These are phyloP conservation scores for Stagonosporopsis tanaceti DNA, from an alignment of 2,329 filamentous ascomycete species.

Conservation along the genomic window DNA sequence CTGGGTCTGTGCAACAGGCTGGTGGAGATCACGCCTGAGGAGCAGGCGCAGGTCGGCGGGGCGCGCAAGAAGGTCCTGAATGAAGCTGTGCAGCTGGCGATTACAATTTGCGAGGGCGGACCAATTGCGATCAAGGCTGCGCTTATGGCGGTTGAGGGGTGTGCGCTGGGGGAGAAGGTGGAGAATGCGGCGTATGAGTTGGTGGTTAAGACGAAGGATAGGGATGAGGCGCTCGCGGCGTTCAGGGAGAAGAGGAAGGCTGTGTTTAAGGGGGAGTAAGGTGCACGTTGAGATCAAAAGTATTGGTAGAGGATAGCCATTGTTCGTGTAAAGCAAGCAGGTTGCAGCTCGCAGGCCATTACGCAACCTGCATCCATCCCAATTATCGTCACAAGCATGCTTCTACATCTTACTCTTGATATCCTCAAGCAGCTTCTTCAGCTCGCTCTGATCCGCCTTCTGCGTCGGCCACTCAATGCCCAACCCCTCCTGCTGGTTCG, in stretches of 20 bases:
- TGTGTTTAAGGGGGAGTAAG: slow-evolving; percentile 65
- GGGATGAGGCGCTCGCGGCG: slow-evolving; percentile 84
- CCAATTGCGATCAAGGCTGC: slow-evolving; percentile 83
- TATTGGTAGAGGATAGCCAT: too few relatives aligned
- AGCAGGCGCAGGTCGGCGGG: slow-evolving; percentile 56
- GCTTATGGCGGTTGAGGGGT: slow-evolving; percentile 78
- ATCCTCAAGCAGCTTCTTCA: slow-evolving; percentile 82
- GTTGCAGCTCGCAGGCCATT: background rate
- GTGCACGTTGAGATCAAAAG: background rate
- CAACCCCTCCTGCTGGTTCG: slow-evolving; percentile 81
- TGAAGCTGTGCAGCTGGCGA: slow-evolving; percentile 79
- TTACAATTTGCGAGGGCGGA: slow-evolving; percentile 87
- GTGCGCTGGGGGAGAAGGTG: slow-evolving; percentile 70
- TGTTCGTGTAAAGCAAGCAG: too few relatives aligned
- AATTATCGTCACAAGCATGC: background rate
- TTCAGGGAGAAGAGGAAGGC: slow-evolving; percentile 81
- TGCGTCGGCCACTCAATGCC: slow-evolving; percentile 81
- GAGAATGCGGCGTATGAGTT: slow-evolving; percentile 88
- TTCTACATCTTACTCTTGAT: slow-evolving; percentile 85
- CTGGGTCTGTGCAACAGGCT: slow-evolving; percentile 89
- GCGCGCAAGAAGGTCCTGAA: slow-evolving; percentile 74
- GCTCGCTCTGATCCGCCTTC: slow-evolving; percentile 77
- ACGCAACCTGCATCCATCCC: background rate
- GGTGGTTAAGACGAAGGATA: slow-evolving; percentile 84
- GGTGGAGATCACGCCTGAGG: slow-evolving; percentile 75